phyloP scores from a whole-genome alignment of 305 asterid genomes.

The Withania somnifera region DNA sequence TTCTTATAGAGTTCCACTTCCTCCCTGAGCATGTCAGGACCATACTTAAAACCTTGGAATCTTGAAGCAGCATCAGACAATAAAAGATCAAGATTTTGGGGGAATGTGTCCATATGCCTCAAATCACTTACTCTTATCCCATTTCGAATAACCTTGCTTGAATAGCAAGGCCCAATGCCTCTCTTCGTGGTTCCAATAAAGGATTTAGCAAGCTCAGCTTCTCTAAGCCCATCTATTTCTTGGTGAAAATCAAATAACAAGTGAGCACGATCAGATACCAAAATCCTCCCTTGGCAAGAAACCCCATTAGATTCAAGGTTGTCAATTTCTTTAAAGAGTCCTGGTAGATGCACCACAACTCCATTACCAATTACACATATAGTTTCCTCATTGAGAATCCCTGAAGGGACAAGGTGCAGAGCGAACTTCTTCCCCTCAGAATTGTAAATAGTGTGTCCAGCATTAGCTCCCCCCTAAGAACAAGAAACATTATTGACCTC shows the following conservation, averaged over 20 bases:
- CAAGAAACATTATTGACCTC: not conserved
- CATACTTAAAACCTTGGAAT: conserved; percentile 56
- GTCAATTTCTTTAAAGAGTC: conserved; percentile 72
- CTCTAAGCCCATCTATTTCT: conserved; percentile 76
- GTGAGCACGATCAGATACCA: conserved; percentile 92
- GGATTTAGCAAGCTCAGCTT: conserved; percentile 84
- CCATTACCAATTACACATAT: conserved; percentile 89
- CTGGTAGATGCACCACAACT: conserved; percentile 88
- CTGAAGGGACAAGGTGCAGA: conserved; percentile 93
- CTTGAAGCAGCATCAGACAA: conserved; percentile 83
- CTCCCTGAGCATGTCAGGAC: conserved; percentile 72
- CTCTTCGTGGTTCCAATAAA: conserved; percentile 88
- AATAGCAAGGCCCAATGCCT: conserved; percentile 94
- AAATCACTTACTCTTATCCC: conserved; percentile 86
- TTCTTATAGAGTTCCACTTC: conserved; percentile 78
- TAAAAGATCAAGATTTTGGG: conserved; percentile 76
- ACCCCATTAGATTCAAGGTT: conserved; percentile 81
- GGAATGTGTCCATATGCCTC: conserved; percentile 94
- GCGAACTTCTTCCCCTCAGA: conserved; percentile 95
- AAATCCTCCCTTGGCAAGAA: conserved; percentile 70
- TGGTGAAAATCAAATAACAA: conserved; percentile 88
- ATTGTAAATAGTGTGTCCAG: conserved; percentile 94
- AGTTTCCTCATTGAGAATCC: conserved; percentile 78
- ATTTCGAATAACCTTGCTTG: conserved; percentile 92
- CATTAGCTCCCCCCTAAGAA: conserved; percentile 88